Percentiles rank a stretch among this genome's conserved stretches.
Conservation (phyloP, 768 basidiomycete genomes). For the Tylopilus rubrobrunneus region DNA sequence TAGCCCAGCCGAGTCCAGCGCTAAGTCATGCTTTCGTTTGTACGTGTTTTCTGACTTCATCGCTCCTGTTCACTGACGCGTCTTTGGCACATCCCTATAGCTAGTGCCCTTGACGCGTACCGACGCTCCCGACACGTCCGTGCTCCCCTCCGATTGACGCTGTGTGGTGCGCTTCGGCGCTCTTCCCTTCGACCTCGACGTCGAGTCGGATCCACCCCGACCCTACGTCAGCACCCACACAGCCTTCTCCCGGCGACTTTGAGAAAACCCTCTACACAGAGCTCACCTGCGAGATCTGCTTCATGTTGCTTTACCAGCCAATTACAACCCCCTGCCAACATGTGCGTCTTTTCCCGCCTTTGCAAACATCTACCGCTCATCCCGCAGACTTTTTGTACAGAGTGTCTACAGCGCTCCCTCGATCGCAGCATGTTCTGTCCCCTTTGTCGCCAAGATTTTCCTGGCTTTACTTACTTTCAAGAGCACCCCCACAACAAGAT, state of each 20-base stretch:
- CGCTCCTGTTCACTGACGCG: too few relatives aligned
- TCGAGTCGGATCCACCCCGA: slow-evolving; percentile 23
- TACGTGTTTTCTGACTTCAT: too few relatives aligned
- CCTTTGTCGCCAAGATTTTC: slow-evolving; percentile 77
- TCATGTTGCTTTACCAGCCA: slow-evolving; percentile 76
- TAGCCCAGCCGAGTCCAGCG: too few relatives aligned
- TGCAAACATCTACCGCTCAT: slow-evolving; percentile 8
- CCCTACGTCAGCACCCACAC: slow-evolving; percentile 26
- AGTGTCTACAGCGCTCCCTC: slow-evolving; percentile 85
- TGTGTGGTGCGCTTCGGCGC: too few relatives aligned
- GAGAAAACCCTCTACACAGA: slow-evolving; percentile 63
- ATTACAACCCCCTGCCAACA: slow-evolving; percentile 96
- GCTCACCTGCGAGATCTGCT: slow-evolving; percentile 90
- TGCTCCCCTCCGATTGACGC: too few relatives aligned
- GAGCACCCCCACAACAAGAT: slow-evolving; percentile 74
- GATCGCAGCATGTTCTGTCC: slow-evolving; percentile 85
- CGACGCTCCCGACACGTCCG: too few relatives aligned
- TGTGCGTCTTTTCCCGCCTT: slow-evolving; percentile 42
- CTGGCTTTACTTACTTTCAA: slow-evolving; percentile 73
- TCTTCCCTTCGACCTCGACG: slow-evolving; percentile 3
- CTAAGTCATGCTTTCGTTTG: too few relatives aligned
- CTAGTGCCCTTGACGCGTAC: too few relatives aligned
- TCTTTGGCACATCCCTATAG: too few relatives aligned
- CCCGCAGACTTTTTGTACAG: slow-evolving; percentile 80
- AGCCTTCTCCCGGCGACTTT: slow-evolving; percentile 35